Base-by-base conservation (phyloP, 805 yeast genomes). In the Barnettozyma botsteinii region DNA sequence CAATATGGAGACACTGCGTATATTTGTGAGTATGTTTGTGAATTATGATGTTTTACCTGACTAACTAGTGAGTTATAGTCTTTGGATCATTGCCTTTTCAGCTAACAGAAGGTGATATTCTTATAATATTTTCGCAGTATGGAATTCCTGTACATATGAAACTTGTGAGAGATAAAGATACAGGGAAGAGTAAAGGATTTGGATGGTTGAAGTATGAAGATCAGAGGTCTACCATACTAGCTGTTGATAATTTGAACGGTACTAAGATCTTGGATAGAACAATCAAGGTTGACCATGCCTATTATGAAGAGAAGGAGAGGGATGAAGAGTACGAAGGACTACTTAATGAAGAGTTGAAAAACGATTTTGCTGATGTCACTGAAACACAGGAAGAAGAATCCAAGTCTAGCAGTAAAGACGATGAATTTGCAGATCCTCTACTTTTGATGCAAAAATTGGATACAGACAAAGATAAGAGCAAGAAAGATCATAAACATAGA, bases 181-280 rank as follows among this genome's bases (percentile, higher is more conserved):
- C 82, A 0, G 86, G 87, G 3, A 72, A 72, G 40, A 77, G 86
- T 2, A 69, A 71, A 40, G 93, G 95, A 7, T 85, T 81, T 66
- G 93, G 82, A 4, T 88, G 79, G 63, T 59, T 91, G 48, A 85
- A 86, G 59, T 91, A 85, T 53, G 91, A 82, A 49, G 86, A 85
- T 50, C 85, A 79, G 60, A 66, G 83, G 36, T 82, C 94, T 2
- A 78, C 95, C 15, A 73, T 86, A 0, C 65, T 91, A 21, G 96
- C 97, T 0, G 80, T 91, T 4, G 98, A 91, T 60, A 91, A 91
- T 56, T 67, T 91, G 47, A 85, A 86, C 56, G 95, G 96, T 1
- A 58, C 68, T 1, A 62, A 55, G 21, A 45, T 85, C 1, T 67
- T 72, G 31, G 85, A 80, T 9, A 59, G 73, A 25, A 38, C 46